Percentiles rank a stretch among this genome's conserved stretches.
Conservation (phyloP, 805 yeast species). For the Dipodascopsis uninucleata region DNA sequence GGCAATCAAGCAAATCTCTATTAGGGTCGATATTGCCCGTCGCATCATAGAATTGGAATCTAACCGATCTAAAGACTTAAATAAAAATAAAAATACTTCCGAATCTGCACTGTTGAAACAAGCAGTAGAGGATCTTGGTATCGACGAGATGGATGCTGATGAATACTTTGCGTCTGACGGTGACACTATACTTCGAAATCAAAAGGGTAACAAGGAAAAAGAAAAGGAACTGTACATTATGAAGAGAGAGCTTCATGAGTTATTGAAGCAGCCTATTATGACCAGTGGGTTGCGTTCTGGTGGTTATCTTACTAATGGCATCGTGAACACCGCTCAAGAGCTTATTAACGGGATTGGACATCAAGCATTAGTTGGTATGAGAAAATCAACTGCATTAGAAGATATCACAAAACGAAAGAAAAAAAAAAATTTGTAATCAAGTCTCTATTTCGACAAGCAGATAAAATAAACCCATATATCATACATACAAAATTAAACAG, state of each 20-base stretch:
- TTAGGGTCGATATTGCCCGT: constrained; percentile 64
- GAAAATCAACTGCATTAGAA: constrained; percentile 62
- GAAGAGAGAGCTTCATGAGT: constrained; percentile 30
- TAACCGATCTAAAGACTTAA: constrained; percentile 22
- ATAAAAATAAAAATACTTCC: constrained; percentile 43
- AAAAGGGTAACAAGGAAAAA: constrained; percentile 34
- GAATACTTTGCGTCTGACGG: constrained; percentile 44
- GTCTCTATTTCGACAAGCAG: too few species aligned
- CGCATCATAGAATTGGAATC: constrained; percentile 71
- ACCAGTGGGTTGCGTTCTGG: constrained; percentile 30
- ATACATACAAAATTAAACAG: too few species aligned
- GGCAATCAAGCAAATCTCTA: constrained; percentile 64
- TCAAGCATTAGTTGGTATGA: constrained; percentile 64
- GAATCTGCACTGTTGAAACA: constrained; percentile 74
- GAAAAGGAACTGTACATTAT: constrained; percentile 1
- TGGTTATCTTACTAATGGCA: constrained; percentile 35
- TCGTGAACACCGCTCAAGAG: constrained; percentile 36
- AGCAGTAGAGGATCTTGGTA: constrained; percentile 90
- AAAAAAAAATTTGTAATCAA: constrained; percentile 4
- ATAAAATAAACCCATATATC: too few species aligned
- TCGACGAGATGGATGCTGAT: constrained; percentile 75
- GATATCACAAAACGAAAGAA: constrained; percentile 43
- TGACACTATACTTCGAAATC: constrained; percentile 33
- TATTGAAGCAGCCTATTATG: constrained; percentile 30
- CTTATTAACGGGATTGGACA: constrained; percentile 67